Conservation (phyloP, 1,284 basidiomycete species). For the Coniferiporia weirii region DNA sequence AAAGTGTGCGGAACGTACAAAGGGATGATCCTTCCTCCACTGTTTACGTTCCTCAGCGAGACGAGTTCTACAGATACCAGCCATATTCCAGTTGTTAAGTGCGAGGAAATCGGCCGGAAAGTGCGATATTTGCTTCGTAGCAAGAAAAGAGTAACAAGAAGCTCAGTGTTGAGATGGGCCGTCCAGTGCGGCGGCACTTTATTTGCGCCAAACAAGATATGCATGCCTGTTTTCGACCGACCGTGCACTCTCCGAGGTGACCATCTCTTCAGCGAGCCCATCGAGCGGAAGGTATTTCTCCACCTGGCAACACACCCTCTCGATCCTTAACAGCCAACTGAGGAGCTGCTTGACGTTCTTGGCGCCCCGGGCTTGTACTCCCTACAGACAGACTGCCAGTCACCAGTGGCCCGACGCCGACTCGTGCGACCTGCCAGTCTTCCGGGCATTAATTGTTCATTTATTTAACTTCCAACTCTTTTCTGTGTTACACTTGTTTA, state of each 20-base stretch:
- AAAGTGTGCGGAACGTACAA: constrained; percentile 56
- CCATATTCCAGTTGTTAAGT: constrained; percentile 41
- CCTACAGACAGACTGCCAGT: not conserved
- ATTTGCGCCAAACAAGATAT: too few species aligned
- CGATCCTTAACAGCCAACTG: not conserved
- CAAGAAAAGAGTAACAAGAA: not conserved
- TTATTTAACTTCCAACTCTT: not conserved
- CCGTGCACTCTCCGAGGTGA: too few species aligned
- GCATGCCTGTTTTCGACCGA: too few species aligned
- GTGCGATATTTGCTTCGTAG: not conserved
- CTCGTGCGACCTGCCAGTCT: not conserved
- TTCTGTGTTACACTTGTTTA: not conserved
- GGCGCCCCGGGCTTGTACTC: not conserved
- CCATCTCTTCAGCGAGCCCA: too few species aligned
- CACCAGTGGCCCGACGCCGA: not conserved
- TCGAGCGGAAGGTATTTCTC: too few species aligned
- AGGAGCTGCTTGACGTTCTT: not conserved
- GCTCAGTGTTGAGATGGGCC: too few species aligned
- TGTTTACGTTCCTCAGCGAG: constrained; percentile 97
- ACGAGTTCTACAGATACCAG: constrained; percentile 79
- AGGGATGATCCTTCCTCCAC: constrained; percentile 99
- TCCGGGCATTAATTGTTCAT: not conserved
- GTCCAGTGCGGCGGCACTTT: too few species aligned
- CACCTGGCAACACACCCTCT: not conserved
- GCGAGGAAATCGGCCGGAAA: not conserved